phyloP scores from a whole-genome alignment of 306 rosid genomes.

The Senna siamea region DNA sequence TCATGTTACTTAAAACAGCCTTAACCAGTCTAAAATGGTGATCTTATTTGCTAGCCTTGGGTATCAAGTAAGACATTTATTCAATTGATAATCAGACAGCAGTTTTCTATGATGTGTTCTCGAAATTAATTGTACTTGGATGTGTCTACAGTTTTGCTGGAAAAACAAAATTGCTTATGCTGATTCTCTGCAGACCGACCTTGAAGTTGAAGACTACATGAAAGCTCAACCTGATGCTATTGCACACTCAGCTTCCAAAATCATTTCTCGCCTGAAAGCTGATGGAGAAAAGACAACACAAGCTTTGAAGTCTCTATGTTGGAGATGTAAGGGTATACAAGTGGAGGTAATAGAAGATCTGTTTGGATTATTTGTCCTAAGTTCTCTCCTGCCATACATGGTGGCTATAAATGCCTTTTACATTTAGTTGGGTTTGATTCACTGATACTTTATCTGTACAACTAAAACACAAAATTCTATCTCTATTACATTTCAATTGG shows the following conservation, averaged over 20 bases:
- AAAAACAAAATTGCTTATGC: conserved; percentile 9
- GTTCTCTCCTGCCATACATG: not conserved
- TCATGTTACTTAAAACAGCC: conserved; percentile 16
- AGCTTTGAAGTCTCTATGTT: conserved; percentile 90
- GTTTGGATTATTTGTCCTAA: conserved; percentile 23
- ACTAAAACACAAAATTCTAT: conserved; percentile 14
- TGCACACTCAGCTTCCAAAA: conserved; percentile 85
- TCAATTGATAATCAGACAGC: conserved; percentile 7
- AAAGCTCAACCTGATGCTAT: conserved; percentile 92
- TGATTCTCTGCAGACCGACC: conserved; percentile 57
- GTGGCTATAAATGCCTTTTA: not conserved
- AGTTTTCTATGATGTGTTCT: conserved; percentile 10
- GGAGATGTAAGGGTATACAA: conserved; percentile 86
- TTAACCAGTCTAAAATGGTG: not conserved
- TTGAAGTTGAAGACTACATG: conserved; percentile 81
- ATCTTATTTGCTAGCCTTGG: conserved; percentile 10
- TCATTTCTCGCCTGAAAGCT: conserved; percentile 80
- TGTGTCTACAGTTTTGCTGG: conserved; percentile 30
- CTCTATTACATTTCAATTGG: conserved; percentile 21
- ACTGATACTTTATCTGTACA: conserved; percentile 6
- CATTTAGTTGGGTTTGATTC: conserved; percentile 24
- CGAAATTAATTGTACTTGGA: conserved; percentile 13
- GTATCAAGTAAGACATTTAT: conserved; percentile 7
- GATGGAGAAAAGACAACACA: conserved; percentile 84
- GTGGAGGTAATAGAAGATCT: conserved; percentile 72